Evolutionary conservation across 2,329 filamentous ascomycete genomes (phyloP), one percentile per base, ranked within the genome.

Genomic region (Macrophomina phaseolina): DNA sequence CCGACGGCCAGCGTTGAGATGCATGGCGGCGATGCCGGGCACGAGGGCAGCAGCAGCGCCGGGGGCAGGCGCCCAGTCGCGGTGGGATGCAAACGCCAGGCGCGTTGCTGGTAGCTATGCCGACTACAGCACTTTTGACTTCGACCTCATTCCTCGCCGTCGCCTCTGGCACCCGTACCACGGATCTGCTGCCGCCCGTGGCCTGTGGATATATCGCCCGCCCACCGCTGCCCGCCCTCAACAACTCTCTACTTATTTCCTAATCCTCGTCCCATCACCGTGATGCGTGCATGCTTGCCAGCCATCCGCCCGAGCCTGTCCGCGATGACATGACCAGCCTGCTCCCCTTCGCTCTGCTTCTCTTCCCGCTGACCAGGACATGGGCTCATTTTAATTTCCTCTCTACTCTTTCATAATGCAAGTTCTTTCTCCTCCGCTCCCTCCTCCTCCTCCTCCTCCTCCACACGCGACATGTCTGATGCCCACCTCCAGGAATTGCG

Each of bases 61-160:
- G 40, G 4, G 16, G 38, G 55, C 23, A 46, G 53, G 53, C 53
- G 55, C 23, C 16, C 28, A 3, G 28, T 23, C 36, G 58, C 42
- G 58, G 36, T 62, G 58, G 42, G 56, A 62, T 49, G 58, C 42
- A 62, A 62, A 48, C 58, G 58, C 58, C 42, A 34, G 38, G 8
- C 55, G 55, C 55, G 38, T 45, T 32, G 55, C 38, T 23, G 55
- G 58, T 62, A 62, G 58, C 45, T 62, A 62, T 62, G 58, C 58
- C 42, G 28, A n/a, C 58, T 62, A 62, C 49, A 16, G 46, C 58
- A 12, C 58, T 48, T 62, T 49, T 38, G 58, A 48, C 52, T 32
- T 65, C 42, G 53, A 28, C 53, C 9, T 51, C 63, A 66, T 66
- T 66, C 64, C 64, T 60, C 64, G 32, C 18, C 64, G 40, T 49